Base-by-base conservation (phyloP, 2,329 filamentous ascomycete genomes). In the Sordariomycetes sp. region DNA sequence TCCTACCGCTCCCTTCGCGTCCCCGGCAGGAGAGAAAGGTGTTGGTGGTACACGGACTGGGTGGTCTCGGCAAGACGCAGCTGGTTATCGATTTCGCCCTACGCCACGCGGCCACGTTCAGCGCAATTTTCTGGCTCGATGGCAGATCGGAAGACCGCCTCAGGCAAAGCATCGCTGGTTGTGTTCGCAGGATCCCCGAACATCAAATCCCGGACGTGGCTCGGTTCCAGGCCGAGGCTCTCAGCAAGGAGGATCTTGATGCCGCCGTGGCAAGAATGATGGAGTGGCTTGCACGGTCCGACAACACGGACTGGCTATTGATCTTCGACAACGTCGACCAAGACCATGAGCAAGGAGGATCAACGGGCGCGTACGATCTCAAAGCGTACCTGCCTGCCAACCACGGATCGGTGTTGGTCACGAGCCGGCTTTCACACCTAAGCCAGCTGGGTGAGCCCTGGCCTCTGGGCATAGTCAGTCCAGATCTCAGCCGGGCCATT, bases 271-370 rank as follows among this genome's bases (percentile, higher is more conserved):
- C 62, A 54, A 63, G 66, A 43, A 61, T 67, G 58, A 54, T 68
- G 58, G 56, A 62, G 28, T 70, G 67, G 67, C 62, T 70, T n/a
- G 61, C 60, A 50, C 55, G 52, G 40, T 56, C 57, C 18, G 60
- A 64, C 3, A 70, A 71, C 57, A 57, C 24, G 24, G 35, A 63
- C 53, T 72, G 67, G 70, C 62, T 72, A n/a, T 60, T 72, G 48
- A 60, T 72, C 24, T 64, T 69, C 35, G 70, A 72, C 63, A 71
- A 71, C 58, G 63, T 70, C 54, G 68, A 72, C 62, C 63, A 61
- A 60, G 66, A 63, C 34, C 32, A 55, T 25, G 61, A 61, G 35
- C 60, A 57, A 48, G 61, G 54, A 35, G 37, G 60, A 32, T 52
- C 51, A 59, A 60, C 59, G 48, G 63, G 62, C 24, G 60, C 61